Percentiles rank a stretch among this genome's conserved stretches.
phyloP scores from a whole-genome alignment of 768 basidiomycete genomes.

The Amanita subjunquillea region DNA sequence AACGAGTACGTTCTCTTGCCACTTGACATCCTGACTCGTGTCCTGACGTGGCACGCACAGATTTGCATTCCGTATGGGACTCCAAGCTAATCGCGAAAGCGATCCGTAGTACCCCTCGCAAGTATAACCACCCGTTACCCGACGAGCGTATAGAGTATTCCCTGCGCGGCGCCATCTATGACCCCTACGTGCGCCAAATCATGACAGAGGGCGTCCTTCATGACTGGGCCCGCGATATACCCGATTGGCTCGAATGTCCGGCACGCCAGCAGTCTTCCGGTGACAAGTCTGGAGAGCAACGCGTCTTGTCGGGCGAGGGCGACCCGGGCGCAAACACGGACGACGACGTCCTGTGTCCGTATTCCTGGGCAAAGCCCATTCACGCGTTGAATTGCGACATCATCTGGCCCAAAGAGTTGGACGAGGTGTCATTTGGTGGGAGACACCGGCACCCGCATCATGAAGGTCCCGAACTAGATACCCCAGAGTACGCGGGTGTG shows the following conservation, averaged over 20 bases:
- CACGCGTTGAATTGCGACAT: constrained; percentile 76
- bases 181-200: constrained; percentile 78
- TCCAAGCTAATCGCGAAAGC: constrained; percentile 70
- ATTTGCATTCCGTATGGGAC: constrained; percentile 89
- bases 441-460: too few species aligned
- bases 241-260: constrained; percentile 60
- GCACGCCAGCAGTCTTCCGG: not conserved
- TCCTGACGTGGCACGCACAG: constrained; percentile 17
- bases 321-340: constrained; percentile 25
- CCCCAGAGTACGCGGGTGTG: constrained; percentile 64
- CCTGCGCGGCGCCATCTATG: constrained; percentile 76
- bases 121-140: constrained; percentile 73
- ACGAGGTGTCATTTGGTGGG: constrained; percentile 50
- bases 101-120: constrained; percentile 57
- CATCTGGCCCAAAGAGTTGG: constrained; percentile 69
- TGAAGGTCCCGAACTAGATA: constrained; percentile 47
- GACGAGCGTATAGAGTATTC: constrained; percentile 52
- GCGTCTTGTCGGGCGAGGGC: constrained; percentile 11
- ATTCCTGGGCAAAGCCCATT: constrained; percentile 64
- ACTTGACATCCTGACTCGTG: not conserved
- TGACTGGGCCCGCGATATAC: constrained; percentile 52
- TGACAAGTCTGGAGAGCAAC: constrained; percentile 17
- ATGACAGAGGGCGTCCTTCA: constrained; percentile 75
- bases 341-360: constrained; percentile 60
- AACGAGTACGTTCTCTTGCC: constrained; percentile 43